Evolutionary conservation across 495 filamentous ascomycete species (phyloP), one percentile per base, ranked within the genome.

Genomic region (Mytilinidion resinicola): DNA sequence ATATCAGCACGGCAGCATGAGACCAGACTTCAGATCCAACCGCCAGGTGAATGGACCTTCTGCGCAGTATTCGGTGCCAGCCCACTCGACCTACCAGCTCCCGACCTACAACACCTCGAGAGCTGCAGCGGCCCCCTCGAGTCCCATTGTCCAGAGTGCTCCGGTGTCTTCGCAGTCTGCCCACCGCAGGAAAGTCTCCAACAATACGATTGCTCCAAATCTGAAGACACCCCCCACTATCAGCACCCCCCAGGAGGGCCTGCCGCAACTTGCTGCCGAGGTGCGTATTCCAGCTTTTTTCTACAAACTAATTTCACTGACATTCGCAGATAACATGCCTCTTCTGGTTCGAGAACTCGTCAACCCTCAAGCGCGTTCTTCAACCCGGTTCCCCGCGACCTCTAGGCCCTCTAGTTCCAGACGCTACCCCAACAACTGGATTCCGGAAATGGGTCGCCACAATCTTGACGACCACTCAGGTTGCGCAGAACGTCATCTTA

Each of bases 341-440:
- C 33, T 96, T 99, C 75, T 99, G 95, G 95, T 99, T 97, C 67
- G 95, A 97, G 70, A 86, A 85, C n/a, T 85, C 86, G 7, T 76
- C 85, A 15, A 86, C 86, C 42, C 75, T 96, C 14, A 81, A 84
- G 56, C 73, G 77, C 51, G 85, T 93, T 46, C 88, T 92, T 69
- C 81, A 87, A 19, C 76, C 82, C 12, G 73, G 73, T n/a, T 69
- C 74, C 7, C 68, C 77, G 17, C 66, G 74, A 39, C 73, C 79
- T 39, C 64, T 82, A 19, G 76, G 73, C 36, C 74, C 76, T 12
- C 78, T 96, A 10, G 78, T 83, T 3, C 70, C 79, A 14, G 86
- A 90, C 66, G 88, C 92, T 8, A 79, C 85, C n/a, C 89, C 91
- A 0, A 81, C 83, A 15, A 74, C 77, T 17, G 86, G 88, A 8